Base-by-base conservation (phyloP, 208 protist genomes). In the Wallacemonas rigidus region DNA sequence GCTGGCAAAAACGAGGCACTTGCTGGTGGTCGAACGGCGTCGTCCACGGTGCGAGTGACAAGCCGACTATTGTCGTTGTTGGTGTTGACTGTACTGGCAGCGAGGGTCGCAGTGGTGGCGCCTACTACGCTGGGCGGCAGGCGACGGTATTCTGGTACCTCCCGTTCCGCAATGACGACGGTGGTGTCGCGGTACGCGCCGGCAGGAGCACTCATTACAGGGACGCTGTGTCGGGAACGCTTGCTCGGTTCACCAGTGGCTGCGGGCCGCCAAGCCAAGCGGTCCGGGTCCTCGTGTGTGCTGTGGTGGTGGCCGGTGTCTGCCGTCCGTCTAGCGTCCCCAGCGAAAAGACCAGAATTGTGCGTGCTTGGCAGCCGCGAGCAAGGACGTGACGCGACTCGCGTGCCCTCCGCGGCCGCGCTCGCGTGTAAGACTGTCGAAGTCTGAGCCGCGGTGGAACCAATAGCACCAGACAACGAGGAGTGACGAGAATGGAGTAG, bases 401-500 rank as follows among this genome's bases (percentile, higher is more conserved):
- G 63, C 0, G 61, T 26, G 43, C 50, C 63, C 14, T 53, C 50
- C 40, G 40, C 50, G 6, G 69, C 35, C 8, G 44, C 41, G 15
- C 55, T 73, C 54, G 67, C 39, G 36, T 68, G 74, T 45, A 62
- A 74, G 43, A 67, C 45, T 48, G 55, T 40, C 9, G 60, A 69
- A 6, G 48, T 26, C 64, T 69, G 17, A 17, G 9, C 17, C 6
- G 15, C 45, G 3, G 36, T 5, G 17, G 9, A 12, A 5, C 45
- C 36, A 0, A 2, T 17, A 39, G 53, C 48, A 14, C 67, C 54
- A 3, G 39, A 40, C 2, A 45, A 17, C 48, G 53, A 65, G 17
- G 85, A 82, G 47, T 71, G 70, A n/a, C 74, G 44, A 0, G 82
- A 86, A 17, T 69, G 76, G 8, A 95, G 75, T 3, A 95, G 82